These are phyloP conservation scores for Durotheca rogersii DNA, from an alignment of 495 filamentous ascomycete species.

Conservation along the genomic window DNA sequence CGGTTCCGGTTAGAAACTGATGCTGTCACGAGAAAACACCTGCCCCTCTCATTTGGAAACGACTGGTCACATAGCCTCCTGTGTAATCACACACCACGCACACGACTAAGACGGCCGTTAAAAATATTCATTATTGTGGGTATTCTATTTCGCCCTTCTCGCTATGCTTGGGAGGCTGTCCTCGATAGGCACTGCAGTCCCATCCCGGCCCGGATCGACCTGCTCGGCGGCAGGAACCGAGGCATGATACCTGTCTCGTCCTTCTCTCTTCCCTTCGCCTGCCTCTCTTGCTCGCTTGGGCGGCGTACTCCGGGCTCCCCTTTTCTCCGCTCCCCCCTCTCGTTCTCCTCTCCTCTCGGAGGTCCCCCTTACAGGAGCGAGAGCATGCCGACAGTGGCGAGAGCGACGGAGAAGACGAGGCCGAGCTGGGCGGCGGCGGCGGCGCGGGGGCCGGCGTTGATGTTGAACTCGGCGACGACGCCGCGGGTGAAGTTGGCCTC, in stretches of 20 bases:
- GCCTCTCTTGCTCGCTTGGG: no score
- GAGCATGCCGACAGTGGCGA: background rate
- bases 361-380: background rate
- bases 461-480: conserved; percentile 21
- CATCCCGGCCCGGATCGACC: background rate
- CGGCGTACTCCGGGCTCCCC: no score
- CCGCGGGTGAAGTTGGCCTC: conserved; percentile 36
- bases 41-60: no score
- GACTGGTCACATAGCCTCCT: no score
- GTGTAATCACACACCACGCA: no score
- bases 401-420: background rate
- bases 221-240: background rate
- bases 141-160: background rate
- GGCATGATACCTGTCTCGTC: background rate
- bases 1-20: no score
- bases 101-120: no score
- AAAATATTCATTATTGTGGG: conserved; percentile 1
- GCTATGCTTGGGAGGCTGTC: background rate
- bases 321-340: background rate
- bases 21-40: no score
- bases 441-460: background rate
- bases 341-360: background rate
- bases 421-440: background rate
- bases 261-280: no score
- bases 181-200: background rate